Evolutionary conservation across 495 filamentous ascomycete species (phyloP), one percentile per base, ranked within the genome.

Genomic region (Aspergillus indologenus): DNA sequence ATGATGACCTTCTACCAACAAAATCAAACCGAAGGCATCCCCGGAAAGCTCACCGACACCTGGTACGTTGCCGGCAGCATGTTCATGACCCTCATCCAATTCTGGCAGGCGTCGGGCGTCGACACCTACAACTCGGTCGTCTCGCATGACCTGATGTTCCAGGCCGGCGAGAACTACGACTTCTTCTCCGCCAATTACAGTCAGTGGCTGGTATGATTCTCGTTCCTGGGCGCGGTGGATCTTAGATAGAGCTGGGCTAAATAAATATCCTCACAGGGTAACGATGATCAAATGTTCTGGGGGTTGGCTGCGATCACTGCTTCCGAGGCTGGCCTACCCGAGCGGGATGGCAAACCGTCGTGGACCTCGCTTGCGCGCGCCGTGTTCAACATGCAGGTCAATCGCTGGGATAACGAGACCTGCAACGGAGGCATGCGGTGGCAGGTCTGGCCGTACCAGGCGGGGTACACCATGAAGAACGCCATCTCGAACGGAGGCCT

Each of bases 351-450:
- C 57, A 63, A 86, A 61, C 85, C 83, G 15, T 83, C 85, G 58
- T 90, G 83, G 86, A 77, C 87, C 22, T 82, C 83, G 14, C 79
- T 91, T 5, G 88, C 86, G 12, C 87, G 90, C 72, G 85, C 81
- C 51, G 88, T 88, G 17, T 89, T 89, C 77, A 87, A 89, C 63
- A 81, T 82, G 47, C 86, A 88, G 64, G 80, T 68, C 11, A 51
- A 55, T 43, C 78, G 79, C 22, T 83, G 79, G 79, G 71, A 81
- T 56, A 72, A 55, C 3, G 47, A 48, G 0, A 61, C 70, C 12
- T 83, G 80, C 63, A 61, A 66, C 24, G 80, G 80, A 20, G 80
- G 80, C 9, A 60, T 83, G 53, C 70, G 66, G 31, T 83, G 80
- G 80, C 80, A 83, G 62, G 75, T 81, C 54, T 80, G 74, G 64